Evolutionary conservation across 495 filamentous ascomycete species (phyloP), one percentile per base, ranked within the genome.

Genomic region (Thermochaetoides thermophila): DNA sequence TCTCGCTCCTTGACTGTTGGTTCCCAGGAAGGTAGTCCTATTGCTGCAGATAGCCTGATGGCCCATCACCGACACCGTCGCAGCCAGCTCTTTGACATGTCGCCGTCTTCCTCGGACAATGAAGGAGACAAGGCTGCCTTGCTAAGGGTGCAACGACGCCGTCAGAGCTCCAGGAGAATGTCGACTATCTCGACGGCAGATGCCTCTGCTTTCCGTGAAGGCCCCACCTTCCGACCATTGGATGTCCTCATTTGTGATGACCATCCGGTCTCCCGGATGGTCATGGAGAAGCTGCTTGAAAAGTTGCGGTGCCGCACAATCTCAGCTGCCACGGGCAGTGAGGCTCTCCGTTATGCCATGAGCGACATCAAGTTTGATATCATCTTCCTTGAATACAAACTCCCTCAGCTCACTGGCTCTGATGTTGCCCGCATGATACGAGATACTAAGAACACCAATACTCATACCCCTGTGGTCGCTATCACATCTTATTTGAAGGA

Each of bases 401-500:
- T 97, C 32, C 91, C 91, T 1, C 82, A 87, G 40, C 81, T 95
- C 32, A 94, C 85, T 47, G 89, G 89, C 10, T 78, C 81, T 4
- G 89, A 97, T 53, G 81, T 96, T 32, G 86, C 89, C 17, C 78
- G 89, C 16, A 96, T 97, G 89, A 81, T 97, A 35, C 76, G 89
- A 17, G 85, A 93, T 42, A 93, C 84, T 4, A 84, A 87, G 55
- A 93, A 93, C 53, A 70, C 80, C 14, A 97, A 97, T 49, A 73
- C 78, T n/a, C 73, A 83, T 45, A 97, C 89, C 0, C 89, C 89
- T 2, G 89, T 97, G 43, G 83, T 97, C 28, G 84, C 84, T 29
- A 83, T 96, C n/a, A 97, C 89, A 10, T 85, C 89, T 25, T 97
- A 97, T 55, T 62, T 97, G 10, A 96, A 95, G 44, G 89, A 97